These are phyloP conservation scores for Metarhizium robertsii DNA, from an alignment of 2,329 filamentous ascomycete genomes.

Conservation along the genomic window DNA sequence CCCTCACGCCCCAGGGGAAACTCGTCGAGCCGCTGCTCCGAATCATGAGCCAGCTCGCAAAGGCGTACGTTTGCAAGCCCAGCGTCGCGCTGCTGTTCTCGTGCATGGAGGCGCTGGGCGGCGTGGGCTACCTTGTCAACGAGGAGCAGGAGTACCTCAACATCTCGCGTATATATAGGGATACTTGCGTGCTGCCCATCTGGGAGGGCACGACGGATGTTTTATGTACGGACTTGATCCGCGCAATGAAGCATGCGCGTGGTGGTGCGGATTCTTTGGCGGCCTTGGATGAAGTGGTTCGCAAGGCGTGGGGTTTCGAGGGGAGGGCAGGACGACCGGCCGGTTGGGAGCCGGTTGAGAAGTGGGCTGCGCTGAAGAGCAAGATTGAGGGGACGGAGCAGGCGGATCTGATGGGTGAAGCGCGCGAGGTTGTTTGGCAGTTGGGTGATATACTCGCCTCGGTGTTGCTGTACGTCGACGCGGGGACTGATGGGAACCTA, in stretches of 20 bases:
- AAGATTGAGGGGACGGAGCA: conserved; percentile 25
- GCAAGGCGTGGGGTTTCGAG: conserved; percentile 13
- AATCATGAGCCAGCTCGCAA: conserved; percentile 49
- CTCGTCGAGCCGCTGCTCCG: conserved; percentile 38
- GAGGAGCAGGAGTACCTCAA: conserved; percentile 56
- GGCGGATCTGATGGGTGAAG: conserved; percentile 34
- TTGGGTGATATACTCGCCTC: conserved; percentile 34
- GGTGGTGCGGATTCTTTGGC: conserved; percentile 26
- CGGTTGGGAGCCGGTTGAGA: conserved; percentile 19
- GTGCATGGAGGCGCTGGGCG: conserved; percentile 56
- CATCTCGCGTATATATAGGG: conserved; percentile 55
- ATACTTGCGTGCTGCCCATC: conserved; percentile 54
- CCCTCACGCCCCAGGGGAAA: conserved; percentile 23
- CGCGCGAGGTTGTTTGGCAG: conserved; percentile 33
- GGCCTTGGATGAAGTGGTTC: conserved; percentile 34
- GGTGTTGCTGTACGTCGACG: conserved; percentile 33
- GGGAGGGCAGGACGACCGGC: conserved; percentile 14
- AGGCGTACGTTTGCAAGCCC: conserved; percentile 46
- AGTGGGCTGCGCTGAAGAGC: conserved; percentile 31
- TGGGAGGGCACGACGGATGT: conserved; percentile 70
- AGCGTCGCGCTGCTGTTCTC: conserved; percentile 40
- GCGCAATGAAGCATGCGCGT: conserved; percentile 36
- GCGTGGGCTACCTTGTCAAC: conserved; percentile 58
- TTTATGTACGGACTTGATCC: conserved; percentile 43
- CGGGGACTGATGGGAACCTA: conserved; percentile 23